A percentile compares a stretch with the other conserved stretches of the same genome.
These are phyloP conservation scores for Pseudogymnoascus sp. DNA, from an alignment of 2,329 filamentous ascomycete genomes.

Conservation along the genomic window DNA sequence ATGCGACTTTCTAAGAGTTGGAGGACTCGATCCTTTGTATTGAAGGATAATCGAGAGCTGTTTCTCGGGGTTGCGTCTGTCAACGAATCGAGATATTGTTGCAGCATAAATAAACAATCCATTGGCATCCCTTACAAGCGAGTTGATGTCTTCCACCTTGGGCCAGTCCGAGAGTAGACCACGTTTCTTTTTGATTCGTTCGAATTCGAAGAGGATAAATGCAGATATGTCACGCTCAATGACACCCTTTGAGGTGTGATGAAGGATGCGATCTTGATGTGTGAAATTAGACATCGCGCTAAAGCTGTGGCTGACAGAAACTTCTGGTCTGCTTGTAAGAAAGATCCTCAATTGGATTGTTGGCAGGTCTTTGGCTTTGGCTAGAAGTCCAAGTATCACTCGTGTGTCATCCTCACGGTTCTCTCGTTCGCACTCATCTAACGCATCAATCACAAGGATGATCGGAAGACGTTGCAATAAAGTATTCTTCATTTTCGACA, in stretches of 20 bases:
- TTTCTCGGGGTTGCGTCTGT: conserved; percentile 15
- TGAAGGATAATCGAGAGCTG: conserved; percentile 22
- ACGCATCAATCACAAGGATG: conserved; percentile 29
- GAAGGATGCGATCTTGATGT: conserved; percentile 28
- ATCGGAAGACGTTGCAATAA: neutral
- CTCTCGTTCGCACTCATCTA: conserved; percentile 30
- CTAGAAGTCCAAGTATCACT: conserved; percentile 26
- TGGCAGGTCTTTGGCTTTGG: conserved; percentile 13
- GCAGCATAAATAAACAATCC: conserved; percentile 31
- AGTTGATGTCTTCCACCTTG: conserved; percentile 14
- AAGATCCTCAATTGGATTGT: conserved; percentile 28
- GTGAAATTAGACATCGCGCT: conserved; percentile 15
- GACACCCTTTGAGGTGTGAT: conserved; percentile 26
- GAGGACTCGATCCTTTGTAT: conserved; percentile 13
- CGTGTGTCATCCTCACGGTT: conserved; percentile 19
- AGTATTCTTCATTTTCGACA: conserved; percentile 16
- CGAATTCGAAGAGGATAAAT: conserved; percentile 28
- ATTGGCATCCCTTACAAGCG: conserved; percentile 23
- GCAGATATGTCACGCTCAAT: conserved; percentile 31
- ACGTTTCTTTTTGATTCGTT: conserved; percentile 18
- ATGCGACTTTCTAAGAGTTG: neutral
- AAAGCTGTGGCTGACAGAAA: conserved; percentile 32
- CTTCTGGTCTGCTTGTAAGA: conserved; percentile 36
- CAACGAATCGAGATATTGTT: conserved; percentile 26
- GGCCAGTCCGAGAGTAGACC: conserved; percentile 26